These are phyloP conservation scores for Grosmannia huntii DNA, from an alignment of 2,329 filamentous ascomycete genomes.

Conservation along the genomic window DNA sequence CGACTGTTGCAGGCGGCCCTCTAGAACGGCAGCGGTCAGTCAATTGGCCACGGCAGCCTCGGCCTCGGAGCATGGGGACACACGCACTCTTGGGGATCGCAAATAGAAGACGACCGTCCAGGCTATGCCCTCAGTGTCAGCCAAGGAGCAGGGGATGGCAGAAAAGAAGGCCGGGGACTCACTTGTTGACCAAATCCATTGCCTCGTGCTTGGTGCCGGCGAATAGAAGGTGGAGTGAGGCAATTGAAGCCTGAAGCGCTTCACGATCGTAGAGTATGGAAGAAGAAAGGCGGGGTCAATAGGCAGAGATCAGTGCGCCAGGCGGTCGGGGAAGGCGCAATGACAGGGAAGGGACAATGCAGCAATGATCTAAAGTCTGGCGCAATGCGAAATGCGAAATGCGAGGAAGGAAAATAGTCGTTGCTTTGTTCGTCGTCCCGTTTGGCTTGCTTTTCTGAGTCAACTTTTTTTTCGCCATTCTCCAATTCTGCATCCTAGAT, in stretches of 20 bases:
- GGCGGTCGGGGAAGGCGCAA: background rate
- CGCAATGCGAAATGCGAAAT: background rate
- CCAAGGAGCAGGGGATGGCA: slow-evolving; percentile 8
- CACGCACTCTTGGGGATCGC: slow-evolving; percentile 94
- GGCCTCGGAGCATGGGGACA: slow-evolving; percentile 14
- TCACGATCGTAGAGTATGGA: background rate
- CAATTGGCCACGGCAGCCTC: background rate
- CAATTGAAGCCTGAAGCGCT: background rate
- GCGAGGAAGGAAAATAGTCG: background rate
- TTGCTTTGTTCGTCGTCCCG: background rate
- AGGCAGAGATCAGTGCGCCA: background rate
- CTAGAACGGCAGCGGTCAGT: slow-evolving; percentile 28
- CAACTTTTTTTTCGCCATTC: background rate
- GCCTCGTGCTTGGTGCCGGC: background rate
- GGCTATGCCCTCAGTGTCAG: slow-evolving; percentile 38
- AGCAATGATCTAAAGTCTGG: background rate
- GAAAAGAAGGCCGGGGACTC: slow-evolving; percentile 16
- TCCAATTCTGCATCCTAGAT: slow-evolving; percentile 8
- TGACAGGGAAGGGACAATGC: background rate
- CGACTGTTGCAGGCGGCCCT: slow-evolving; percentile 84
- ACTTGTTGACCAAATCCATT: slow-evolving; percentile 45
- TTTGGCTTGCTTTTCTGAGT: slow-evolving; percentile 1
- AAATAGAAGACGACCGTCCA: slow-evolving; percentile 87
- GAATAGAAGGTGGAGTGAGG: background rate
- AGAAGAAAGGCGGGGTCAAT: background rate